These are phyloP conservation scores for Pisolithus microcarpus DNA, from an alignment of 768 basidiomycete species.

Conservation along the genomic window DNA sequence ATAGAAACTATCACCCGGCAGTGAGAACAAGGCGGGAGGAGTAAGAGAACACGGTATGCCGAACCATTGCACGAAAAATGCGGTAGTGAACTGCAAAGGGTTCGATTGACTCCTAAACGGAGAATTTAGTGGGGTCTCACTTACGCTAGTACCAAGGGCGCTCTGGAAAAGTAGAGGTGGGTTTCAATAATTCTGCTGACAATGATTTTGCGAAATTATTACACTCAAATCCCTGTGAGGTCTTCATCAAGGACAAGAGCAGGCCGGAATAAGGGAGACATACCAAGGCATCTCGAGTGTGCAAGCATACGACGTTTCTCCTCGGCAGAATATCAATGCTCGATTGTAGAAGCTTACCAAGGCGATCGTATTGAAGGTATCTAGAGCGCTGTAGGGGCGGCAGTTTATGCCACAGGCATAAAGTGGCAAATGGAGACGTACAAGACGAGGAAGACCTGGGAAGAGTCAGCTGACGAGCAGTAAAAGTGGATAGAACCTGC, in stretches of 20 bases:
- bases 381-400: background rate
- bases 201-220: background rate
- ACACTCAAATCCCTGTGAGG: background rate
- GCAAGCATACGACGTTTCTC: background rate
- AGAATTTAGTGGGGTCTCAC: background rate
- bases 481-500: background rate
- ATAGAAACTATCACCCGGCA: slow-evolving; percentile 12
- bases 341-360: background rate
- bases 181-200: background rate
- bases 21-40: background rate
- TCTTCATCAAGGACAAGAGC: background rate
- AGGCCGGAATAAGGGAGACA: background rate
- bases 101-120: background rate
- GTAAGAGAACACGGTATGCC: background rate
- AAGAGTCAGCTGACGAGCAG: background rate
- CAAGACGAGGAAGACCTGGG: background rate
- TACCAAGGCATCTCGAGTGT: background rate
- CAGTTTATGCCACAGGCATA: background rate
- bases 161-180: too few species aligned
- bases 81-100: slow-evolving; percentile 8
- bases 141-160: slow-evolving; percentile 1
- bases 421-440: background rate
- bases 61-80: slow-evolving; percentile 19
- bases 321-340: background rate
- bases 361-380: background rate